These are phyloP conservation scores for Selaginella tamariscina DNA, from an alignment of 75 land plant species.

Conservation along the genomic window DNA sequence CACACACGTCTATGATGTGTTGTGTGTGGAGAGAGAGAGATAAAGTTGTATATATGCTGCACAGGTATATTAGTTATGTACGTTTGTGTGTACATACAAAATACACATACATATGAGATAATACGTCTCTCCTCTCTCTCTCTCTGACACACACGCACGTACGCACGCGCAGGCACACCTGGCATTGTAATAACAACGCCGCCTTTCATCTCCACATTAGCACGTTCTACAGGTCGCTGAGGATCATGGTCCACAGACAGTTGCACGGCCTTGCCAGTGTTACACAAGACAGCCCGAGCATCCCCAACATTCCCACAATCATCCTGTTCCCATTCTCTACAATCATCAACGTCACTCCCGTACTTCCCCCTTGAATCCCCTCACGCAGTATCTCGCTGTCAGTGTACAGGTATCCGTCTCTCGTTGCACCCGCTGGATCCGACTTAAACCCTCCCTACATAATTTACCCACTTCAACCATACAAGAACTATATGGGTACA, in stretches of 20 bases:
- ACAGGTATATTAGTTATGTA: too few species aligned
- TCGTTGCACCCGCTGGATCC: conserved; percentile 29
- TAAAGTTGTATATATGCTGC: too few species aligned
- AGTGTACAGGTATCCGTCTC: conserved; percentile 29
- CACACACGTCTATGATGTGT: too few species aligned
- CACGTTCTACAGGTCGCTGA: conserved; percentile 19
- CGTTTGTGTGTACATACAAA: too few species aligned
- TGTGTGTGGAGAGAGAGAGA: too few species aligned
- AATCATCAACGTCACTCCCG: conserved; percentile 33
- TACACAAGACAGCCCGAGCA: conserved; percentile 24
- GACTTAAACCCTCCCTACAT: too few species aligned
- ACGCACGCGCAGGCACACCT: conserved; percentile 18
- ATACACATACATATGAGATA: too few species aligned
- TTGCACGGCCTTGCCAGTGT: conserved; percentile 26
- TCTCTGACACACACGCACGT: too few species aligned
- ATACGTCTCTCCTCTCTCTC: too few species aligned
- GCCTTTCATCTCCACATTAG: conserved; percentile 24
- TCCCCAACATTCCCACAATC: conserved; percentile 34
- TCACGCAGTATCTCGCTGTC: conserved; percentile 20
- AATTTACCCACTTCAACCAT: too few species aligned
- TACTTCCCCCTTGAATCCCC: conserved; percentile 20
- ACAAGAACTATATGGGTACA: too few species aligned
- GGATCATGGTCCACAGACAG: conserved; percentile 36
- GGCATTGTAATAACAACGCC: conserved; percentile 29
- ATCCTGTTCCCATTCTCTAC: conserved; percentile 21